Evolutionary conservation across 495 filamentous ascomycete species (phyloP), one percentile per base, ranked within the genome.

Genomic region (Aspergillus olivimuriae): DNA sequence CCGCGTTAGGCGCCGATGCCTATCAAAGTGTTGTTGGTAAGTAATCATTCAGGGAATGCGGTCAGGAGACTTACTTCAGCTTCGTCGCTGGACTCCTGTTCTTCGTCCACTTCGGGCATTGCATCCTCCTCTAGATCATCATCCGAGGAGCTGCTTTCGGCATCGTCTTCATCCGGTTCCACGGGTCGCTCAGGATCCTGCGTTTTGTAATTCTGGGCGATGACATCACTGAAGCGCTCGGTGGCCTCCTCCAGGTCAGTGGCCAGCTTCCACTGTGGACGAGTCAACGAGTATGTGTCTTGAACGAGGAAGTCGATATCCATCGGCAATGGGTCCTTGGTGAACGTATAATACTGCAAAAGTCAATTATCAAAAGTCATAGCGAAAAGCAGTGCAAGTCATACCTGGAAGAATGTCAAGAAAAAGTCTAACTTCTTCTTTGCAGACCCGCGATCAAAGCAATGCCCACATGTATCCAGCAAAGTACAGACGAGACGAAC

Each of bases 401-500:
- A 41, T 18, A 79, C 78, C 65, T 89, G 92, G 61, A 97, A 89
- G 66, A 96, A 99, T 0, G 84, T 91, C 39, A 99, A 74, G 72
- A 96, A 99, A 65, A 95, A 97, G 57, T 99, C 92, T 12, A 99
- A 77, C 69, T 96, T 99, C 72, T 95, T 97, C 58, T 89, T 92
- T 1, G 90, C 83, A 24, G 83, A 80, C 4, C 94, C 92, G 41
- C 89, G 84, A 62, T 96, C 90, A 57, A 95, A 99, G 65, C 88
- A 97, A 63, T 90, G 83, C 36, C 92, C 92, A 55, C 94, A 97
- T 4, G 89, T 95, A 65, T 99, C 92, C 3, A 99, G 78, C 15
- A 97, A 68, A 4, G 83, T 89, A 39, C 89, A 86, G 23, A 91
- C 85, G 24, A 99, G 70, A 15, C 92, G 86, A 57, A 96, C 83